These are phyloP conservation scores for Candida quercuum DNA, from an alignment of 805 yeast species.

Conservation along the genomic window DNA sequence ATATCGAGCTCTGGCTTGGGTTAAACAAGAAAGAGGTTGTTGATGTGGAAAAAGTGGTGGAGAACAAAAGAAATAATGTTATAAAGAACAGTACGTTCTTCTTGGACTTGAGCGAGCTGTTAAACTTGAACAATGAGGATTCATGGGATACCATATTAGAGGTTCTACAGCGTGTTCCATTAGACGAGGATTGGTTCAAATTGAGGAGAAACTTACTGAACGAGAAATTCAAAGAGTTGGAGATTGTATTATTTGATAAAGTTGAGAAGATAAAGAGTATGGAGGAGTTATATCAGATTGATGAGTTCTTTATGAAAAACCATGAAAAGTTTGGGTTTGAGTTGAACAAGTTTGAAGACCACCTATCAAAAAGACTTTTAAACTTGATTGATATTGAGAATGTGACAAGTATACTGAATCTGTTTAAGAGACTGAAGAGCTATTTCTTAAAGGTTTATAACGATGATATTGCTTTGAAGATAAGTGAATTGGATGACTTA, in stretches of 20 bases:
- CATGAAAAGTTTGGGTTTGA: slow-evolving; percentile 11
- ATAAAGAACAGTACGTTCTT: slow-evolving; percentile 9
- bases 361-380: slow-evolving; percentile 3
- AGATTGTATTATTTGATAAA: slow-evolving; percentile 7
- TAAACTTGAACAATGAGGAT: slow-evolving; percentile 9
- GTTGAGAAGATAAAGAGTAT: not conserved
- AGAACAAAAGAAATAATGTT: slow-evolving; percentile 2
- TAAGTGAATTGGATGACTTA: slow-evolving; percentile 1
- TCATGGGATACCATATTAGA: slow-evolving; percentile 2
- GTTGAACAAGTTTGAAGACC: slow-evolving; percentile 1
- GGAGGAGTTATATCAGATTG: slow-evolving; percentile 8
- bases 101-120: slow-evolving; percentile 11
- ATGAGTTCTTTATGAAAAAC: slow-evolving; percentile 3
- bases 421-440: slow-evolving; percentile 4
- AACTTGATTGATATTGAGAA: slow-evolving; percentile 8
- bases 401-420: slow-evolving; percentile 1
- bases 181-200: slow-evolving; percentile 8
- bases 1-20: slow-evolving; percentile 7
- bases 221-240: slow-evolving; percentile 10
- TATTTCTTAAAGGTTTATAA: slow-evolving; percentile 2
- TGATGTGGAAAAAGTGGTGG: not conserved
- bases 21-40: not conserved
- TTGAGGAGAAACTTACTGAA: slow-evolving; percentile 5
- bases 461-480: not conserved
- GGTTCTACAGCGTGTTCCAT: slow-evolving; percentile 5